Conservation (phyloP, 1,284 basidiomycete genomes). For the Puccinia horiana region DNA sequence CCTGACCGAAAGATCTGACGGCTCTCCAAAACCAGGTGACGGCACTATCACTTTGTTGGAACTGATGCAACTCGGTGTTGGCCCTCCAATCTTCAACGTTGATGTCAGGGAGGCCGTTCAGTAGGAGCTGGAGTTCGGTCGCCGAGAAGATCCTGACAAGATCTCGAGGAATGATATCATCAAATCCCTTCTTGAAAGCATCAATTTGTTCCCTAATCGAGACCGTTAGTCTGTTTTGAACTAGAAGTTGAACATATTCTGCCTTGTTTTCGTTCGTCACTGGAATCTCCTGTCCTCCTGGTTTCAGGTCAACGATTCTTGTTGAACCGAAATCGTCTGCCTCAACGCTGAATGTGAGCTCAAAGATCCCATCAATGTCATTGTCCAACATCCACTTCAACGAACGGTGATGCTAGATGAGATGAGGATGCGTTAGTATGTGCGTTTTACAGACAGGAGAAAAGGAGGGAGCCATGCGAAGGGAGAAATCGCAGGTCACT, state of each 20-base stretch:
- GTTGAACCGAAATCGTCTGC: slow-evolving; percentile 78
- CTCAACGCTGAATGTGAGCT: slow-evolving; percentile 61
- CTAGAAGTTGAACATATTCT: slow-evolving; percentile 90
- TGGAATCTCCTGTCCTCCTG: slow-evolving; percentile 73
- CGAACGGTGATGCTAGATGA: slow-evolving; percentile 45
- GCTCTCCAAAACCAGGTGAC: slow-evolving; percentile 99
- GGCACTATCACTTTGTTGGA: slow-evolving; percentile 71
- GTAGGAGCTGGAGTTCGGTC: slow-evolving; percentile 39
- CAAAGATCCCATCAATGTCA: slow-evolving; percentile 61
- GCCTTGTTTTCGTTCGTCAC: slow-evolving; percentile 93
- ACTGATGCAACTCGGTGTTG: slow-evolving; percentile 68
- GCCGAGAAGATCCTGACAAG: slow-evolving; percentile 47
- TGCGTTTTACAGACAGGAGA: too few species aligned
- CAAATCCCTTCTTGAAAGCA: slow-evolving; percentile 84
- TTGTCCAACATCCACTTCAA: slow-evolving; percentile 88
- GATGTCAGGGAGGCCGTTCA: slow-evolving; percentile 76
- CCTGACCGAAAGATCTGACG: slow-evolving; percentile 92
- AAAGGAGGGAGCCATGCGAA: background rate
- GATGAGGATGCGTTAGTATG: background rate
- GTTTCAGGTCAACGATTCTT: slow-evolving; percentile 80
- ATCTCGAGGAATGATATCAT: slow-evolving; percentile 80
- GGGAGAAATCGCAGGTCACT: background rate
- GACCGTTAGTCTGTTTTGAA: slow-evolving; percentile 86
- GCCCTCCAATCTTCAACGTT: slow-evolving; percentile 98
- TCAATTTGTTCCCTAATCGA: slow-evolving; percentile 92